These are phyloP conservation scores for Cercospora zeae-maydis DNA, from an alignment of 2,329 filamentous ascomycete species.

Conservation along the genomic window DNA sequence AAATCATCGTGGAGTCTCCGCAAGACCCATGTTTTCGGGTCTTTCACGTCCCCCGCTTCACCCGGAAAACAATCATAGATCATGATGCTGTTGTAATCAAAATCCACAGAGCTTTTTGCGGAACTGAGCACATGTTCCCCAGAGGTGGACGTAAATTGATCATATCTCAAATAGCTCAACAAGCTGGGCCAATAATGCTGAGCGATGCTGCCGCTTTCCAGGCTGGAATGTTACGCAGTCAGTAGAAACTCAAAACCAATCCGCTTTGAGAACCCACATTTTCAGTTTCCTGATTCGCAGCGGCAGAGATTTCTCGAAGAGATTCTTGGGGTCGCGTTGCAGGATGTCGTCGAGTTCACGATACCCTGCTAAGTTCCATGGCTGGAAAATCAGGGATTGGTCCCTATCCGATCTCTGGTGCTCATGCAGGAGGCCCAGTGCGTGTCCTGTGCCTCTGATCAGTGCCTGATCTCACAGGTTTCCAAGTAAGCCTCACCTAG, in stretches of 20 bases:
- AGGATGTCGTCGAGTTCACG: neutral
- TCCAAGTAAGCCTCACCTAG: conserved; percentile 8
- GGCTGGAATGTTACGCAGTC: neutral
- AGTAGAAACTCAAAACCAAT: neutral
- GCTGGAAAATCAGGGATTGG: conserved; percentile 12
- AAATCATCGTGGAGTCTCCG: neutral
- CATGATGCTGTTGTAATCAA: conserved; percentile 10
- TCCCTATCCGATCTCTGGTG: conserved; percentile 22
- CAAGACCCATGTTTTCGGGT: neutral
- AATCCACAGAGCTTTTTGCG: neutral
- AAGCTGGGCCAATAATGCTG: neutral
- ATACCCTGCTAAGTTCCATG: conserved; percentile 12
- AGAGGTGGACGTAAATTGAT: neutral
- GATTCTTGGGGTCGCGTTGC: conserved; percentile 1
- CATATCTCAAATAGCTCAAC: neutral
- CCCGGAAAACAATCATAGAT: conserved; percentile 6
- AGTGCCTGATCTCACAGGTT: neutral
- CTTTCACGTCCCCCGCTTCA: too few species aligned
- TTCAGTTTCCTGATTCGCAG: neutral
- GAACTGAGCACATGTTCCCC: neutral
- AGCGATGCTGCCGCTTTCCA: neutral
- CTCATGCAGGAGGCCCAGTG: conserved; percentile 21
- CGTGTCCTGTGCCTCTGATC: conserved; percentile 14
- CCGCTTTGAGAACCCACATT: neutral
- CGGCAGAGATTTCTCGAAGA: neutral